These are phyloP conservation scores for Epichloe sylvatica DNA, from an alignment of 2,329 filamentous ascomycete genomes.

Conservation along the genomic window DNA sequence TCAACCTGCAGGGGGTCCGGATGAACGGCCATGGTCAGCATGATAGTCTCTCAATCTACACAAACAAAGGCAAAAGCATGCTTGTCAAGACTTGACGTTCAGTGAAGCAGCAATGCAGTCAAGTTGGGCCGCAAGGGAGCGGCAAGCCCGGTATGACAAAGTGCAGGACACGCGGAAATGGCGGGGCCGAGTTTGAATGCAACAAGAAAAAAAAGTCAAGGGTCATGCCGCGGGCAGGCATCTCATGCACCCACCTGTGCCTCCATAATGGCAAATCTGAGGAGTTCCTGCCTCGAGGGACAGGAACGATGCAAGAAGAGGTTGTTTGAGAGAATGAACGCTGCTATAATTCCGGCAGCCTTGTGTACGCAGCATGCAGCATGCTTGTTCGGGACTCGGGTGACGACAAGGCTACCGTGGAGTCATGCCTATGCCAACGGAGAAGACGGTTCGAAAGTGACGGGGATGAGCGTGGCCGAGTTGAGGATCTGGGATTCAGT, in stretches of 20 bases:
- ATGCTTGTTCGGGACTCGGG: conserved; percentile 22
- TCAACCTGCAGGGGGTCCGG: conserved; percentile 51
- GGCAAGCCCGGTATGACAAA: background rate
- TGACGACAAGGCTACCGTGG: conserved; percentile 26
- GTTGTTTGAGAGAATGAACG: conserved; percentile 13
- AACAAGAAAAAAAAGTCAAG: background rate
- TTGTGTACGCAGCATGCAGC: conserved; percentile 27
- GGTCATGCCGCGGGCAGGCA: background rate
- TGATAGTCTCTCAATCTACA: background rate
- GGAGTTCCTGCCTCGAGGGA: conserved; percentile 3
- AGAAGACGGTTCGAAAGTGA: background rate
- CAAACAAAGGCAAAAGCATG: background rate
- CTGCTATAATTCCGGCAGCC: conserved; percentile 32
- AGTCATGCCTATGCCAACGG: conserved; percentile 24
- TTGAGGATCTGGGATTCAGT: conserved; percentile 3
- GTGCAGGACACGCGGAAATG: background rate
- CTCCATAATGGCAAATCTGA: conserved; percentile 25
- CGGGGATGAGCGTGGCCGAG: background rate
- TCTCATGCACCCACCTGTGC: conserved; percentile 28
- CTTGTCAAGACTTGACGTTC: background rate
- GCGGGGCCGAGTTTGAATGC: background rate
- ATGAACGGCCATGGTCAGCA: conserved; percentile 1
- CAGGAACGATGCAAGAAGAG: conserved; percentile 5
- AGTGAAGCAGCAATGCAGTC: background rate
- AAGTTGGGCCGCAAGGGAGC: background rate